A percentile compares a stretch with the other conserved stretches of the same genome.
Conservation (phyloP, 805 yeast genomes). For the Kockiozyma suomiensis region DNA sequence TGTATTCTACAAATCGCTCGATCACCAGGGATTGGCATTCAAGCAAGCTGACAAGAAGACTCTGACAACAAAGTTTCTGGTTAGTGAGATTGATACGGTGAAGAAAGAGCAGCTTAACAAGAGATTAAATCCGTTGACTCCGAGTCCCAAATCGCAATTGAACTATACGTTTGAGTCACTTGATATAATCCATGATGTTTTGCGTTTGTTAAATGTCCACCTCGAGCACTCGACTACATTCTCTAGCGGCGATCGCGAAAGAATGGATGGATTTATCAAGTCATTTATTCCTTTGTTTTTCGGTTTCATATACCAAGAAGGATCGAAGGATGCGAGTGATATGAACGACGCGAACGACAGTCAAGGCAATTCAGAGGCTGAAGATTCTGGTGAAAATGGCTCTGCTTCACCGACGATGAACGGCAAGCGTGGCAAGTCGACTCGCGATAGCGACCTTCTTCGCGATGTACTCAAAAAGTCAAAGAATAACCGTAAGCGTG, state of each 20-base stretch:
- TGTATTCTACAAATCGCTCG: slow-evolving; percentile 89
- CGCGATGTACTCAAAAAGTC: slow-evolving; percentile 54
- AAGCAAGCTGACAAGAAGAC: slow-evolving; percentile 95
- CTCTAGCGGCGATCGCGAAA: slow-evolving; percentile 78
- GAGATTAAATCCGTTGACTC: slow-evolving; percentile 80
- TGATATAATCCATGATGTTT: slow-evolving; percentile 71
- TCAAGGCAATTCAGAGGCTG: slow-evolving; percentile 16
- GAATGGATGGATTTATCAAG: slow-evolving; percentile 68
- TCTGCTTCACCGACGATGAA: slow-evolving; percentile 1
- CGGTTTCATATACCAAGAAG: slow-evolving; percentile 38
- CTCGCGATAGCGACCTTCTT: slow-evolving; percentile 46
- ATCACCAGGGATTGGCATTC: slow-evolving; percentile 92
- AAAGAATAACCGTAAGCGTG: slow-evolving; percentile 27
- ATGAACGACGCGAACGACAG: slow-evolving; percentile 30
- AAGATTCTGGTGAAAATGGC: slow-evolving; percentile 26
- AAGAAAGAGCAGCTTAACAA: slow-evolving; percentile 90
- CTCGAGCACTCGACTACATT: slow-evolving; percentile 70
- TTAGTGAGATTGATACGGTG: slow-evolving; percentile 88
- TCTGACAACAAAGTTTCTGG: slow-evolving; percentile 83
- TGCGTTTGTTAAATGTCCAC: slow-evolving; percentile 66
- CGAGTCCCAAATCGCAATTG: slow-evolving; percentile 77
- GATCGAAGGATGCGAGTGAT: slow-evolving; percentile 50
- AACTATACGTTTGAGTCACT: slow-evolving; percentile 65
- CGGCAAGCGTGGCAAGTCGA: slow-evolving; percentile 6
- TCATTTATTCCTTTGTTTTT: slow-evolving; percentile 75